Evolutionary conservation across 768 basidiomycete species (phyloP), one percentile per base, ranked within the genome.

Genomic region (Leucocoprinus leucothites): DNA sequence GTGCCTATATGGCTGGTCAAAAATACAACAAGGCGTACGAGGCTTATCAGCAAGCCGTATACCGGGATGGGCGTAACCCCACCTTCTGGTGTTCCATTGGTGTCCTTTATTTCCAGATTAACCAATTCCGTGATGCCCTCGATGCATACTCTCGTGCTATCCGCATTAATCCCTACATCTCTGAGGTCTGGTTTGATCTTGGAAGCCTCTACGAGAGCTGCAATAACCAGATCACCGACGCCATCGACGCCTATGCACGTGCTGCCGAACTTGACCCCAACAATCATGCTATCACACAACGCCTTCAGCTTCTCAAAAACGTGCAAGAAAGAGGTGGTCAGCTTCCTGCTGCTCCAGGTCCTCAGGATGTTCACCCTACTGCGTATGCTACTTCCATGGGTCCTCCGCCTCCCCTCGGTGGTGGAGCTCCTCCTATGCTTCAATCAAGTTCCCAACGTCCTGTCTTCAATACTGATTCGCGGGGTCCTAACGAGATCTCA

Each of bases 81-180:
- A 98, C 97, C 0, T 99, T 98, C 72, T 98, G 97, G 97, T 98
- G 96, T 69, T 96, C 94, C 21, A 99, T 99, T 64, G 97, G 97
- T 45, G 97, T 99, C 0, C 82, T 99, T 1, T 99, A 99, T 69
- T 99, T 97, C 80, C 95, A 99, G 68, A 98, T 99, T 77, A 98
- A 98, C 72, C 97, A 99, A 68, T 99, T 92, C 76, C 93, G 95
- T 50, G 97, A 99, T 65, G 96, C 96, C 2, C 86, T 99, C 35
- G 97, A 99, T 65, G 97, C 97, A 9, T 99, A 99, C 71, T 98
- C 97, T 25, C 90, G 96, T 14, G 97, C 97, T 9, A 98, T 99
- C 64, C 88, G 96, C 59, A 95, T 99, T 73, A 98, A 98, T 68
- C 97, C 97, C 0, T 98, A 96, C 77, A 98, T 99, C 64, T 81